A percentile compares a stretch with the other conserved stretches of the same genome.
Conservation (phyloP, 2,329 filamentous ascomycete genomes). For the Mollisiaceae sp. region DNA sequence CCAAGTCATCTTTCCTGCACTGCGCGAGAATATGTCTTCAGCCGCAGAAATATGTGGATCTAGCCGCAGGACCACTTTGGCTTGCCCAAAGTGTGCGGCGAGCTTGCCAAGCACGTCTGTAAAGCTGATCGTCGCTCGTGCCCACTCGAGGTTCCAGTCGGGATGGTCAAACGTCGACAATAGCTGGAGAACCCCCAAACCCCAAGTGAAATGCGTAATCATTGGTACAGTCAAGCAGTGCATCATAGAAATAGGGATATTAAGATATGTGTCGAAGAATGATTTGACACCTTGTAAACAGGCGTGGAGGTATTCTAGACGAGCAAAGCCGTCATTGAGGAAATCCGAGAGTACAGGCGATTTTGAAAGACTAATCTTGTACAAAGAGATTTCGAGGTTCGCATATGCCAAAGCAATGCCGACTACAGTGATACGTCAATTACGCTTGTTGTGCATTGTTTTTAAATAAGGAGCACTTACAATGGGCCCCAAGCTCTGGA, state of each 20-base stretch:
- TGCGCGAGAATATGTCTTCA: conserved; percentile 22
- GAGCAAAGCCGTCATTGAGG: conserved; percentile 22
- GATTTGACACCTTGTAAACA: conserved; percentile 26
- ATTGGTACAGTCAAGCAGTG: conserved; percentile 22
- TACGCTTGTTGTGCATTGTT: not conserved
- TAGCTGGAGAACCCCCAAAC: conserved; percentile 45
- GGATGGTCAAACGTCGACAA: conserved; percentile 46
- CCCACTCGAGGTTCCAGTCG: conserved; percentile 46
- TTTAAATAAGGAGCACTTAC: conserved; percentile 16
- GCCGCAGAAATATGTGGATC: conserved; percentile 19
- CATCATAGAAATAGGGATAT: conserved; percentile 21
- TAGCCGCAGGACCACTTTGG: conserved; percentile 15
- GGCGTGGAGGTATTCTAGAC: conserved; percentile 29
- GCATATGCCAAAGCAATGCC: conserved; percentile 21
- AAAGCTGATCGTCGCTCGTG: conserved; percentile 43
- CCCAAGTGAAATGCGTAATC: conserved; percentile 43
- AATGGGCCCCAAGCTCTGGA: conserved; percentile 15
- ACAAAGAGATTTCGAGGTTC: conserved; percentile 17
- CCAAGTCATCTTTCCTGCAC: conserved; percentile 13
- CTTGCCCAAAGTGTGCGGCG: conserved; percentile 37
- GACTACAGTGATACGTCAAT: conserved; percentile 11
- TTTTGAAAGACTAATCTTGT: conserved; percentile 30
- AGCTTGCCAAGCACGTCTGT: conserved; percentile 42
- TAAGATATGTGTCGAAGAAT: conserved; percentile 25
- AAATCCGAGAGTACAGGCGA: conserved; percentile 10